Conservation (phyloP, 305 asterid species). For the Solanum chacoense region DNA sequence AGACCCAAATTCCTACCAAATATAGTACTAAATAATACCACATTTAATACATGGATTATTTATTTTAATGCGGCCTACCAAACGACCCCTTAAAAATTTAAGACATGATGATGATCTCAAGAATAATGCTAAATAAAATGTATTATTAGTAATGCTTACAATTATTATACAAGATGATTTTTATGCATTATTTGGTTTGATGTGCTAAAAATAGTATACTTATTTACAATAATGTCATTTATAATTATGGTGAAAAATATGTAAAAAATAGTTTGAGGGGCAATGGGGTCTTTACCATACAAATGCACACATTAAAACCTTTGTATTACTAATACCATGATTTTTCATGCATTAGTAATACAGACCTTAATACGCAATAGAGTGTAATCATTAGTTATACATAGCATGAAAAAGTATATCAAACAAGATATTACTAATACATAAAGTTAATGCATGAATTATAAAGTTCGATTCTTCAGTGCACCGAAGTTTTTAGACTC, state of each 20-base stretch:
- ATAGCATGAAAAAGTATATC: neutral
- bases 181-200: neutral
- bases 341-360: no score
- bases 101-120: neutral
- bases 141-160: no score
- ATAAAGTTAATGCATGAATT: no score
- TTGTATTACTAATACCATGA: neutral
- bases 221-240: neutral
- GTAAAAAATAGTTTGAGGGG: neutral
- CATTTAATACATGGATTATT: no score
- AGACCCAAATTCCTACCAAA: no score
- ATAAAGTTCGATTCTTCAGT: no score
- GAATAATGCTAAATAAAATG: no score
- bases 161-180: neutral
- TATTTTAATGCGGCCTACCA: no score
- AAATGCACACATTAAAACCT: neutral
- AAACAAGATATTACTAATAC: neutral
- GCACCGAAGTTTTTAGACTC: neutral
- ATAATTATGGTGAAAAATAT: neutral
- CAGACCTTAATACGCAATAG: neutral
- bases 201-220: no score
- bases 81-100: no score
- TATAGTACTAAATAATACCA: no score
- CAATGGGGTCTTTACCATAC: neutral
- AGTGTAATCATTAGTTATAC: neutral